These are phyloP conservation scores for Intubia oerlemansii DNA, from an alignment of 2,329 filamentous ascomycete species.

Conservation along the genomic window DNA sequence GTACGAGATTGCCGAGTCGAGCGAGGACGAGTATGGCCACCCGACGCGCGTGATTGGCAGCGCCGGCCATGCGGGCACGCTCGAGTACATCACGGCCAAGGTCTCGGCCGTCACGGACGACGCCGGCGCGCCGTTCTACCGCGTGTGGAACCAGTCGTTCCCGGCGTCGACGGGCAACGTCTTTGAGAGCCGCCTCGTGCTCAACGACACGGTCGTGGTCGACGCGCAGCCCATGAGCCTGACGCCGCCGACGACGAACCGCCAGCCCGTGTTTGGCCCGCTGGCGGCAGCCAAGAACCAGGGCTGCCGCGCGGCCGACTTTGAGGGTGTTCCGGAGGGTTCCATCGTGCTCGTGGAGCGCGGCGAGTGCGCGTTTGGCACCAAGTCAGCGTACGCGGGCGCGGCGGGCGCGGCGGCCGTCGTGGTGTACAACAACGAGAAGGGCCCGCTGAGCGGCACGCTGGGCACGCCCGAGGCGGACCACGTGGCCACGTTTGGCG, in stretches of 20 bases:
- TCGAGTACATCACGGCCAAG: slow-evolving; percentile 38
- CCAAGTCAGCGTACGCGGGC: slow-evolving; percentile 48
- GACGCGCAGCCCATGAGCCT: slow-evolving; percentile 37
- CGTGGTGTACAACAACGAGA: slow-evolving; percentile 53
- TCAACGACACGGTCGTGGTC: slow-evolving; percentile 28
- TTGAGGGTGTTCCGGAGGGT: slow-evolving; percentile 37
- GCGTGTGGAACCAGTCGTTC: slow-evolving; percentile 40
- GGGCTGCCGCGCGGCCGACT: slow-evolving; percentile 45
- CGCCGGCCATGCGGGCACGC: slow-evolving; percentile 38
- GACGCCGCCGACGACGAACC: slow-evolving; percentile 41
- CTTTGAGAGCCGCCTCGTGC: slow-evolving; percentile 32
- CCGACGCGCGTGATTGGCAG: slow-evolving; percentile 53
- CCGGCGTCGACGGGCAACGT: slow-evolving; percentile 38
- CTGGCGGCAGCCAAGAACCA: slow-evolving; percentile 38
- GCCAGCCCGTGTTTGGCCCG: slow-evolving; percentile 34
- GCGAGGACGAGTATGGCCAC: slow-evolving; percentile 38
- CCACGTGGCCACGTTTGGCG: slow-evolving; percentile 47
- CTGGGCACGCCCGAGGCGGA: slow-evolving; percentile 36
- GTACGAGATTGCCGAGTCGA: slow-evolving; percentile 37
- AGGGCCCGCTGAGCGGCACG: slow-evolving; percentile 42
- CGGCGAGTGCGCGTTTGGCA: slow-evolving; percentile 48
- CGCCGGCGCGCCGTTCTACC: slow-evolving; percentile 29
- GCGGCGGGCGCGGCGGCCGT: slow-evolving; percentile 48
- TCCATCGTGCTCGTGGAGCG: slow-evolving; percentile 51
- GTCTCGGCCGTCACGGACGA: slow-evolving; percentile 27